Percentiles rank a stretch among this genome's conserved stretches.
Conservation (phyloP, 129 eudicot genomes). For the Arctium minus region DNA sequence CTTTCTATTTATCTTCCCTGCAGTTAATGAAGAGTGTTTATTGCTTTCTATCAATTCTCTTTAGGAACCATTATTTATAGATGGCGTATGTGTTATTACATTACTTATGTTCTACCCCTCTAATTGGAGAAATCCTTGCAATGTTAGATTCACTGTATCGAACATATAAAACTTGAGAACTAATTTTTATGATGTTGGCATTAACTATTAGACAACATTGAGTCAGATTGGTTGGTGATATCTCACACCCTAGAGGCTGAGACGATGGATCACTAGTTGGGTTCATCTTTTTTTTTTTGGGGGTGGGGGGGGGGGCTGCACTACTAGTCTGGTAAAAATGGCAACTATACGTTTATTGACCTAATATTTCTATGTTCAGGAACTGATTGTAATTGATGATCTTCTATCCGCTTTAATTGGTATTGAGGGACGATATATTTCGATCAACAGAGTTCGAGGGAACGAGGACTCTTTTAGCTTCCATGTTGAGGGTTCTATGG, state of each 20-base stretch:
- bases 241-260: neutral
- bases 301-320: neutral
- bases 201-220: neutral
- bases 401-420: constrained; percentile 78
- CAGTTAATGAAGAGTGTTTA: neutral
- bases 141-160: no score
- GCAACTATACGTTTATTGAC: neutral
- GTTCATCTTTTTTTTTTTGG: neutral
- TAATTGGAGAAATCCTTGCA: no score
- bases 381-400: constrained; percentile 88
- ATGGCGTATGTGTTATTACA: neutral
- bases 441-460: constrained; percentile 53
- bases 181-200: neutral
- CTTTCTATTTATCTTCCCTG: neutral
- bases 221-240: neutral
- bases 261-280: neutral
- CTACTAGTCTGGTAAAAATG: neutral
- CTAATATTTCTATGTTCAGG: constrained; percentile 41
- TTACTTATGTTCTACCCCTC: neutral
- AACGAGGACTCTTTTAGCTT: constrained; percentile 50
- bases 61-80: neutral
- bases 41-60: neutral
- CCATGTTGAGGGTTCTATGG: constrained; percentile 91
- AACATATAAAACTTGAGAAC: neutral
- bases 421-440: constrained; percentile 80